Base-by-base conservation (phyloP, 2,329 filamentous ascomycete genomes). In the Alternaria conjuncta region DNA sequence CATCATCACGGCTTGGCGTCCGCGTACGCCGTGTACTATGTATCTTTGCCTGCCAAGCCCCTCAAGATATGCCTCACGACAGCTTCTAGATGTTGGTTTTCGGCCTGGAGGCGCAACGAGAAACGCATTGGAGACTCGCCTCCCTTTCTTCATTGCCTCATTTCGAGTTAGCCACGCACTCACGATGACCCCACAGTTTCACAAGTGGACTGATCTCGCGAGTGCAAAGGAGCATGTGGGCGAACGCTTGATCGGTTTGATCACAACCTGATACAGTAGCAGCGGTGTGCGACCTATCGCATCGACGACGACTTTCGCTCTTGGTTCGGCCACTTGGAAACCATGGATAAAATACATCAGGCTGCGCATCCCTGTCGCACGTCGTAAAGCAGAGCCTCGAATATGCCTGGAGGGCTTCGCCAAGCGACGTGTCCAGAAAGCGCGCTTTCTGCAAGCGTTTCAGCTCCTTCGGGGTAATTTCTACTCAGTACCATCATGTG, bases 61-160 rank as follows among this genome's bases (percentile, higher is more conserved):
- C 49, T 53, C 49, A 32, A 36, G 26, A 51, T 32, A 51, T 51
- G 18, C 28, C 18, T 32, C 12, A 36, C 28, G 12, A 25, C 30
- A 32, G 30, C 20, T 9, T 53, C 30, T 9, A 15, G 20, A 25
- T 53, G 28, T 36, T 32, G 15, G n/a, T 41, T 10, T 41, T 23
- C 12, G 23, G 49, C 8, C 36, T 23, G 23, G 20, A 15, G 49
- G 20, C 49, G 49, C 21, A 41, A 21, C 30, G n/a, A 51, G 25
- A 10, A 47, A 41, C 54, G 49, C 41, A 30, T 46, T 20, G 54
- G 28, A 44, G 30, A 50, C 55, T 57, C 58, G 57, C 23, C 21
- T 20, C 41, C 61, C 71, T 64, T 68, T 60, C 32, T 60, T 57
- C 28, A 43, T 71, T 64, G 58, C 26, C 64, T 71, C 64, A 71